Conservation (phyloP, 495 filamentous ascomycete species). For the Penicillium psychrofluorescens region DNA sequence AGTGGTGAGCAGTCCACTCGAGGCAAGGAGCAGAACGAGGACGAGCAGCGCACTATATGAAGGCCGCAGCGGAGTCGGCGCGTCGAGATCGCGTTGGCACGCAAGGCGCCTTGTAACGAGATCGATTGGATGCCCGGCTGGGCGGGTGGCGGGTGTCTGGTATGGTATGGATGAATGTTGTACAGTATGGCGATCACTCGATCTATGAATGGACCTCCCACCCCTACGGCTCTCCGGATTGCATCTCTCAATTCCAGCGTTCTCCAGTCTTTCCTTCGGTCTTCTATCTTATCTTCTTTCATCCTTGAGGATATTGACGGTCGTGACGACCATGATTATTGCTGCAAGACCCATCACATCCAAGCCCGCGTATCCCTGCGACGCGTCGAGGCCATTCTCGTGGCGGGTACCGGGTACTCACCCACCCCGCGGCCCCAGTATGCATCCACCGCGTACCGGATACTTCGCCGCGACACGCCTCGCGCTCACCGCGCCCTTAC, state of each 20-base stretch:
- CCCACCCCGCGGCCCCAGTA: background rate
- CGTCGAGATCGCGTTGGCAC: conserved; percentile 13
- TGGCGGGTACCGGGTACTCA: conserved; percentile 3
- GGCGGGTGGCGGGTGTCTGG: background rate
- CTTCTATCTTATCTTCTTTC: too few species aligned
- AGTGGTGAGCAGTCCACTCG: too few species aligned
- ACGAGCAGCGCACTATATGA: background rate
- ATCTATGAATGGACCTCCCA: too few species aligned
- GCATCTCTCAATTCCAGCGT: too few species aligned
- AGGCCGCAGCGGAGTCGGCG: conserved; percentile 2
- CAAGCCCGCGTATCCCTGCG: conserved; percentile 3
- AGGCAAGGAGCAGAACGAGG: background rate
- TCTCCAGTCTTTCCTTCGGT: too few species aligned
- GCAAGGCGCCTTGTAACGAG: conserved; percentile 9
- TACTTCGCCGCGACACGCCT: background rate
- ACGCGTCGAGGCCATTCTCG: conserved; percentile 1
- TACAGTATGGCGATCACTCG: too few species aligned
- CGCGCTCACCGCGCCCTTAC: background rate
- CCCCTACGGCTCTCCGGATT: too few species aligned
- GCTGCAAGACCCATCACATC: background rate
- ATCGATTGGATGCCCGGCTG: conserved; percentile 9
- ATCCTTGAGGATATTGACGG: too few species aligned
- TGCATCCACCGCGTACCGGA: background rate
- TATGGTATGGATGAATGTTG: too few species aligned
- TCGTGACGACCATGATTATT: background rate